These are phyloP conservation scores for Vinca minor DNA, from an alignment of 257 asterid genomes.

Conservation along the genomic window DNA sequence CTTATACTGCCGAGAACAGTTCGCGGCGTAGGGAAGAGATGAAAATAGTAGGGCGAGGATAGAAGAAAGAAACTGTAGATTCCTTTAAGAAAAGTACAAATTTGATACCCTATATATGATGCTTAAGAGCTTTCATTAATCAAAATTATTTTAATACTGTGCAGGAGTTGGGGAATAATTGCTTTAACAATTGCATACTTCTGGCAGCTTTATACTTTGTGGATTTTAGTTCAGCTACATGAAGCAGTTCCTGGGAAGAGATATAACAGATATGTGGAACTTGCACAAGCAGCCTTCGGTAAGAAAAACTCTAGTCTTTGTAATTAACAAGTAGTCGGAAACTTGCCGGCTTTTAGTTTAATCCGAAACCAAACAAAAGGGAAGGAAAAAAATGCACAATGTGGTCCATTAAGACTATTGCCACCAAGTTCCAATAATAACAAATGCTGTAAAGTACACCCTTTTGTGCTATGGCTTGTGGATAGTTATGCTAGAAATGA, in stretches of 20 bases:
- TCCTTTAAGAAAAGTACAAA: background rate
- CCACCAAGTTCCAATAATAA: too few relatives aligned
- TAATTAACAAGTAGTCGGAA: background rate
- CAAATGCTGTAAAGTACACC: too few relatives aligned
- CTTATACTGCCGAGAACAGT: too few relatives aligned
- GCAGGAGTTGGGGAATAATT: conserved; percentile 97
- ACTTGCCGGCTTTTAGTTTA: too few relatives aligned
- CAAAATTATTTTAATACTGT: conserved; percentile 1
- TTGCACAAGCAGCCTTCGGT: conserved; percentile 99
- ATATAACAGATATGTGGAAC: conserved; percentile 93
- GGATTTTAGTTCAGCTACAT: conserved; percentile 97
- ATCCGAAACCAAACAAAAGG: too few relatives aligned
- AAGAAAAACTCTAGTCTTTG: background rate
- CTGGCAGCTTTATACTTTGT: conserved; percentile 92
- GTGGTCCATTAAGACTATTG: too few relatives aligned
- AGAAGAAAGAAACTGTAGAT: too few relatives aligned
- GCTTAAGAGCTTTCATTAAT: background rate
- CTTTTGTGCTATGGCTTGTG: too few relatives aligned
- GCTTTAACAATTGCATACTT: conserved; percentile 69
- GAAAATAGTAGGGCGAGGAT: too few relatives aligned
- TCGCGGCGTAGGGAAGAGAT: too few relatives aligned
- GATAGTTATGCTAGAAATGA: too few relatives aligned
- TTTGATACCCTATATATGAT: background rate
- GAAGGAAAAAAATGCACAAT: too few relatives aligned
- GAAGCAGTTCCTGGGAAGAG: conserved; percentile 99